phyloP scores from a whole-genome alignment of 1,139 yeast species.

The Suhomyces guaymorum region DNA sequence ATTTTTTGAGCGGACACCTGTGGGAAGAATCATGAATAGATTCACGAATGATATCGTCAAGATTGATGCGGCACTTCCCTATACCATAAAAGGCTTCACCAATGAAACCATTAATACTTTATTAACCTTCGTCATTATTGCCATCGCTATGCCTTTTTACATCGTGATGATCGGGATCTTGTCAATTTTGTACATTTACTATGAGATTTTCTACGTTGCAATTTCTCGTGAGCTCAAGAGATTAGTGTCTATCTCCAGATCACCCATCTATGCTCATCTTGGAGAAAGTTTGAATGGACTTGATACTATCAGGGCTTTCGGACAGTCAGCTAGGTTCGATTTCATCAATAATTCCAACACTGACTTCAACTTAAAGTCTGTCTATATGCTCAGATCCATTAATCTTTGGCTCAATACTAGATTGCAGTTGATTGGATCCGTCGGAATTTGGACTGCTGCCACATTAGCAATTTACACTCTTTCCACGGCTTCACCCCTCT shows the following conservation, averaged over 20 bases:
- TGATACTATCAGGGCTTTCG: slow-evolving; percentile 59
- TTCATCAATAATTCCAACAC: slow-evolving; percentile 58
- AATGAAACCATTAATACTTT: slow-evolving; percentile 42
- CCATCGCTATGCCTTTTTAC: slow-evolving; percentile 53
- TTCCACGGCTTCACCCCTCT: slow-evolving; percentile 34
- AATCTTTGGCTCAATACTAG: slow-evolving; percentile 76
- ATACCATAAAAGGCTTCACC: slow-evolving; percentile 45
- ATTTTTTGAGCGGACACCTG: slow-evolving; percentile 33
- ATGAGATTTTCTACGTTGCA: slow-evolving; percentile 53
- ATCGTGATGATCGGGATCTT: slow-evolving; percentile 42
- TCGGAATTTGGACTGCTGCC: slow-evolving; percentile 62
- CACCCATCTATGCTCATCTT: slow-evolving; percentile 65
- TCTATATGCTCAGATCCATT: slow-evolving; percentile 54
- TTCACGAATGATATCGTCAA: slow-evolving; percentile 72
- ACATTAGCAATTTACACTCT: slow-evolving; percentile 44
- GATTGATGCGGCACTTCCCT: slow-evolving; percentile 56
- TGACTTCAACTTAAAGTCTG: slow-evolving; percentile 62
- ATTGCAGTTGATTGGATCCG: slow-evolving; percentile 66
- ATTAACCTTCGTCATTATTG: slow-evolving; percentile 53
- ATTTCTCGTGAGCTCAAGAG: slow-evolving; percentile 60
- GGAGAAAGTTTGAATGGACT: slow-evolving; percentile 64
- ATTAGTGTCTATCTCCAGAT: slow-evolving; percentile 29
- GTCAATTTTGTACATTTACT: slow-evolving; percentile 49
- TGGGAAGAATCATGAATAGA: slow-evolving; percentile 38
- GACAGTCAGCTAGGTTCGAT: slow-evolving; percentile 53